Conservation (phyloP, 2,329 filamentous ascomycete genomes). For the Sphaceloma murrayae region DNA sequence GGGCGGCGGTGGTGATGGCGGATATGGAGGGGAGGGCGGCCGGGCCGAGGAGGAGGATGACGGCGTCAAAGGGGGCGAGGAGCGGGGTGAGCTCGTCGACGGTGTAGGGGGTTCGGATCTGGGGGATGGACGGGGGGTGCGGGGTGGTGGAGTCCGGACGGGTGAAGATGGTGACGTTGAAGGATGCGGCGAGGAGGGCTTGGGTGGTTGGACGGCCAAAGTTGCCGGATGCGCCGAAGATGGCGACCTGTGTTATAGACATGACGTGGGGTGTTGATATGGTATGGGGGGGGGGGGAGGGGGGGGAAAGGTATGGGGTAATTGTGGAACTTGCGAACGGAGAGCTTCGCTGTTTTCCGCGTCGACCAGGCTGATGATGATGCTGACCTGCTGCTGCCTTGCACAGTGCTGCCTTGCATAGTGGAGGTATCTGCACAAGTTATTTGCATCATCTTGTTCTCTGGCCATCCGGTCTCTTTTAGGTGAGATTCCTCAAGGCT, state of each 20-base stretch:
- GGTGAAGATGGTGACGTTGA: conserved; percentile 45
- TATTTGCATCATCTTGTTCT: no score
- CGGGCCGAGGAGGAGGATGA: conserved; percentile 19
- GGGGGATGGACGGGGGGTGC: conserved; percentile 23
- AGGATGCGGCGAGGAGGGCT: conserved; percentile 23
- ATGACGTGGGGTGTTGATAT: neutral
- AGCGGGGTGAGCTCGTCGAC: conserved; percentile 37
- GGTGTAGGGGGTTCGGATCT: conserved; percentile 36
- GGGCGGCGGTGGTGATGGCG: conserved; percentile 19
- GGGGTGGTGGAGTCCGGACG: conserved; percentile 35
- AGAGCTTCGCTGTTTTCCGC: no score
- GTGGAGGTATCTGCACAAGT: no score
- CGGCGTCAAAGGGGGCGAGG: conserved; percentile 20
- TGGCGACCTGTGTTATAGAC: neutral
- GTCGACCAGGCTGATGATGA: no score
- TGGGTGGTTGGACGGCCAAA: conserved; percentile 21
- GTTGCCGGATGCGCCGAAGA: conserved; percentile 19
- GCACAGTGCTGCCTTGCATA: no score
- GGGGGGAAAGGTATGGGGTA: neutral
- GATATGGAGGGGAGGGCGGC: conserved; percentile 17
- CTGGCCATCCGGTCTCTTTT: no score
- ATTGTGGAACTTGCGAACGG: no score
- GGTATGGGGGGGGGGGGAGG: neutral
- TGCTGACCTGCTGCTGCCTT: no score
- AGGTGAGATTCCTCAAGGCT: no score